These are phyloP conservation scores for Agrostemma githago DNA, from an alignment of 148 eudicot genomes.

Conservation along the genomic window DNA sequence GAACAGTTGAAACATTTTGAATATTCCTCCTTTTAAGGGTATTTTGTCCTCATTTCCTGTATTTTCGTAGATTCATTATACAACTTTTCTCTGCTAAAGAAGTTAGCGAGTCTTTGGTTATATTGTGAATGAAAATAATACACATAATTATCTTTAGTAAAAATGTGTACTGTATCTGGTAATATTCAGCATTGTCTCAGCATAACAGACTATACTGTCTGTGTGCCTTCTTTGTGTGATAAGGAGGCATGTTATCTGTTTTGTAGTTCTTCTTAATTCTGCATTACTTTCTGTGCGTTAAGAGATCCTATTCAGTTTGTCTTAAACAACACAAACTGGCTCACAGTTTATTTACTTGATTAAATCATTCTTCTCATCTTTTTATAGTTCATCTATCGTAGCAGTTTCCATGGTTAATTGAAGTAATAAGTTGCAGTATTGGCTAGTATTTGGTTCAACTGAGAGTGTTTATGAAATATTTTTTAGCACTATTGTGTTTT, in stretches of 20 bases:
- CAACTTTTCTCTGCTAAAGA: background rate
- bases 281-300: background rate
- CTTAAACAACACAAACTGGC: background rate
- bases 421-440: background rate
- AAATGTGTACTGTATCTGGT: background rate
- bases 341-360: background rate
- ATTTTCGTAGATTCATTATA: background rate
- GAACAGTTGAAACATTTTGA: background rate
- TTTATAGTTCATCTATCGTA: background rate
- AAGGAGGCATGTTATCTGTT: background rate
- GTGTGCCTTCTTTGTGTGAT: background rate
- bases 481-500: constrained; percentile 5
- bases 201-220: background rate
- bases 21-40: background rate
- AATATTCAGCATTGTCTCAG: background rate
- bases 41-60: background rate
- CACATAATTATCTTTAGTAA: background rate
- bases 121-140: background rate
- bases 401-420: background rate
- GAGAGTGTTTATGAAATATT: background rate
- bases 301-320: background rate
- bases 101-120: background rate
- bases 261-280: background rate
- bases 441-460: background rate
- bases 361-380: background rate